Percentiles rank a stretch among this genome's conserved stretches.
These are phyloP conservation scores for Alternaria hordeiaustralica DNA, from an alignment of 2,329 filamentous ascomycete species.

Conservation along the genomic window DNA sequence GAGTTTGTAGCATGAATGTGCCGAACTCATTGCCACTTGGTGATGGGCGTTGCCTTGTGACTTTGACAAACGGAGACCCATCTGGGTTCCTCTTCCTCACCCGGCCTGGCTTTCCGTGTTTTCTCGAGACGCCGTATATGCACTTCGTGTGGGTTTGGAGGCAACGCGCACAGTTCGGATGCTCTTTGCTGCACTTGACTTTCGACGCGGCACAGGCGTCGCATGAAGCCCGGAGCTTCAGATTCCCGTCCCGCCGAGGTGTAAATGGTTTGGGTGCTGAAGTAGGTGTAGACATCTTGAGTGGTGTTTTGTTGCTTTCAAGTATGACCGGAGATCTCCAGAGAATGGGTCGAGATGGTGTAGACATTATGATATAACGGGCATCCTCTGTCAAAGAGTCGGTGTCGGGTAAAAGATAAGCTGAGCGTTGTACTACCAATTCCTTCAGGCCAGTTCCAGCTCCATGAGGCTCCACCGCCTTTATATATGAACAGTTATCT, in stretches of 20 bases:
- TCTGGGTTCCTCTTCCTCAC: conserved; percentile 42
- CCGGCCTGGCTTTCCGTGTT: conserved; percentile 45
- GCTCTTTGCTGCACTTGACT: conserved; percentile 47
- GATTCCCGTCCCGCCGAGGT: conserved; percentile 24
- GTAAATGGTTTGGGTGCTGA: conserved; percentile 27
- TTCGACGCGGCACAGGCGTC: conserved; percentile 48
- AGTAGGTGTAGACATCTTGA: conserved; percentile 24
- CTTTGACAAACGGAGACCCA: conserved; percentile 39
- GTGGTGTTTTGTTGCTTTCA: conserved; percentile 13
- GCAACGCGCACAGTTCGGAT: conserved; percentile 43
- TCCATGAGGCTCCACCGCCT: conserved; percentile 4
- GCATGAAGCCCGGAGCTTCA: conserved; percentile 46
- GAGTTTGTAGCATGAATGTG: conserved; percentile 33
- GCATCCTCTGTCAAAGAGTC: conserved; percentile 1
- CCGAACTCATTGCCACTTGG: conserved; percentile 38
- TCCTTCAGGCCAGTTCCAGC: not conserved
- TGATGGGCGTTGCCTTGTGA: conserved; percentile 37
- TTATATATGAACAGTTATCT: conserved; percentile 9
- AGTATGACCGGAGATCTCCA: conserved; percentile 29
- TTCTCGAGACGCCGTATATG: conserved; percentile 44
- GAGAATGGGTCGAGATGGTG: conserved; percentile 24
- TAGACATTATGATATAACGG: conserved; percentile 26
- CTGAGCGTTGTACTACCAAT: conserved; percentile 7
- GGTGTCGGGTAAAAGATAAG: conserved; percentile 1
- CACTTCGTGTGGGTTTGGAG: conserved; percentile 36